Conservation (phyloP, 2,329 filamentous ascomycete genomes). For the Chrysoporthe cubensis region DNA sequence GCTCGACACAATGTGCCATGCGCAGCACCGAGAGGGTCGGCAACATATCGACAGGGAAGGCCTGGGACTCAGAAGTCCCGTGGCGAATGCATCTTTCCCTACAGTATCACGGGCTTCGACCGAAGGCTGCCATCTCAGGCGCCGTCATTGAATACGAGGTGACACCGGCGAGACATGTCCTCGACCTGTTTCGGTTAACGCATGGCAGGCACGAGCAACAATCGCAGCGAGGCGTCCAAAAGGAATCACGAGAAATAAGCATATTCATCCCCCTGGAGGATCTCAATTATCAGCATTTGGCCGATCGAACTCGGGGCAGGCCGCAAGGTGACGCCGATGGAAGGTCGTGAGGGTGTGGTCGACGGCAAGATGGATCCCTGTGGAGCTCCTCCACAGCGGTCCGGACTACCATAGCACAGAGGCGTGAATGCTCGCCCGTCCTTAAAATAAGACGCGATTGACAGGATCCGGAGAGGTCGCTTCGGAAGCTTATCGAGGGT, state of each 20-base stretch:
- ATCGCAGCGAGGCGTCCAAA: not conserved
- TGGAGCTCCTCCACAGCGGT: not conserved
- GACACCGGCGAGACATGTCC: not conserved
- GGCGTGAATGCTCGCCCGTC: not conserved
- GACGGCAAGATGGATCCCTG: not conserved
- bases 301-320: not conserved
- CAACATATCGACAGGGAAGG: not conserved
- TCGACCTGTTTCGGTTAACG: not conserved
- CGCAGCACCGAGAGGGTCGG: not conserved
- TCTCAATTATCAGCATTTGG: not conserved
- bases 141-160: not conserved
- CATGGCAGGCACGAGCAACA: not conserved
- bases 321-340: not conserved
- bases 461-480: not conserved
- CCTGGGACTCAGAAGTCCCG: not conserved
- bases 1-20: not conserved
- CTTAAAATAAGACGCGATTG: conserved; percentile 2
- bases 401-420: not conserved
- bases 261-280: not conserved
- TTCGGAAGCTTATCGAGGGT: conserved; percentile 11
- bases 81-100: not conserved
- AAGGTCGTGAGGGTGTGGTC: not conserved
- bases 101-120: not conserved
- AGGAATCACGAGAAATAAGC: not conserved
- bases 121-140: not conserved